These are phyloP conservation scores for Petunia hybrid DNA, from an alignment of 305 asterid genomes.

Conservation along the genomic window DNA sequence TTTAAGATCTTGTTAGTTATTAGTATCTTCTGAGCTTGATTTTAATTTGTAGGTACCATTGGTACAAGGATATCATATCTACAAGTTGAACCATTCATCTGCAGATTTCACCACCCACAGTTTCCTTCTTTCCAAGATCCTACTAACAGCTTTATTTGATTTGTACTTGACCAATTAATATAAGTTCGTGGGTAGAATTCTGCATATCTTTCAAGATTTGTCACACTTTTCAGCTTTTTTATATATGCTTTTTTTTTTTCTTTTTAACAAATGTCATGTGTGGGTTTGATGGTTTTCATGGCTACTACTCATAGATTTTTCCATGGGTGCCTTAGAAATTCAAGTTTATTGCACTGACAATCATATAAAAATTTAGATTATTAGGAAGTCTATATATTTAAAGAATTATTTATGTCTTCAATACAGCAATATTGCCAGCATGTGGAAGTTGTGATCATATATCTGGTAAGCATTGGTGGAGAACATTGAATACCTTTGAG, in stretches of 20 bases:
- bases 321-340: too few species aligned
- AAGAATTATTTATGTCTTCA: too few species aligned
- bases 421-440: too few species aligned
- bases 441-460: too few species aligned
- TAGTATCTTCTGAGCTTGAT: constrained; percentile 21
- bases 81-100: constrained; percentile 23
- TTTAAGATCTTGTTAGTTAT: constrained; percentile 23
- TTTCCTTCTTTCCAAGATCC: neutral
- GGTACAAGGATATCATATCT: neutral
- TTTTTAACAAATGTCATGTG: too few species aligned
- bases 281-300: too few species aligned
- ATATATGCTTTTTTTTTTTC: neutral
- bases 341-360: too few species aligned
- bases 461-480: too few species aligned
- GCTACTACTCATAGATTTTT: too few species aligned
- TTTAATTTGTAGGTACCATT: constrained; percentile 6
- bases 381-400: too few species aligned
- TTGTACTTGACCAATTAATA: neutral
- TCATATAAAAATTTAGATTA: too few species aligned
- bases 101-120: neutral
- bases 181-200: neutral
- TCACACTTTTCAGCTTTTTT: neutral
- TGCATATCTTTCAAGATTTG: constrained; percentile 23
- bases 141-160: neutral
- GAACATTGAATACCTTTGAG: too few species aligned